phyloP scores from a whole-genome alignment of 768 basidiomycete genomes.

The Epithele typhae region DNA sequence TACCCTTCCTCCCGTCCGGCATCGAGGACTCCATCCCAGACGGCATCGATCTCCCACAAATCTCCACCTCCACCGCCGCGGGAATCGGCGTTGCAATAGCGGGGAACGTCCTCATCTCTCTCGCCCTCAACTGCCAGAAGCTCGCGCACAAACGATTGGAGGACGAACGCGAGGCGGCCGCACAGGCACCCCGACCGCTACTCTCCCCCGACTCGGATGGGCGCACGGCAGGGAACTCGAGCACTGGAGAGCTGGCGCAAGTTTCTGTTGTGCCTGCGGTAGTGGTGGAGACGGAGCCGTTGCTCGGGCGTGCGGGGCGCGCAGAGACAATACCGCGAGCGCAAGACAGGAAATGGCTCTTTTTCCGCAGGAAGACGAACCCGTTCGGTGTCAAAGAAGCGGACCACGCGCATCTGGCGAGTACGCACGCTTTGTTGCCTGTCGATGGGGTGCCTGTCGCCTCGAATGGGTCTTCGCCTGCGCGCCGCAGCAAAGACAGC shows the following conservation, averaged over 20 bases:
- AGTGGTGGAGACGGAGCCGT: constrained; percentile 17
- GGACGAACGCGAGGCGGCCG: constrained; percentile 21
- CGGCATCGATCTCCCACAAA: constrained; percentile 44
- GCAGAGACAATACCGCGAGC: neutral
- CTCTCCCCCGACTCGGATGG: constrained; percentile 2
- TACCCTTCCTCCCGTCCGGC: constrained; percentile 2
- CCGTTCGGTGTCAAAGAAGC: constrained; percentile 4
- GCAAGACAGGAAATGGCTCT: constrained; percentile 7
- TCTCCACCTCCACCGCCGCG: constrained; percentile 54
- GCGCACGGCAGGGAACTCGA: too few species aligned
- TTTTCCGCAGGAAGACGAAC: constrained; percentile 7
- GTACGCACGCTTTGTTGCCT: constrained; percentile 16
- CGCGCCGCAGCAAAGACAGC: too few species aligned
- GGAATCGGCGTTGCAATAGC: constrained; percentile 81
- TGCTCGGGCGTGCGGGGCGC: constrained; percentile 5
- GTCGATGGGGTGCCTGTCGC: constrained; percentile 11
- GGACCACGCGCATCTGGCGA: constrained; percentile 12
- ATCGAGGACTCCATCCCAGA: constrained; percentile 9
- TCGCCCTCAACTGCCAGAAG: constrained; percentile 92
- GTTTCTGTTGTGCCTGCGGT: constrained; percentile 3
- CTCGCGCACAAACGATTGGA: constrained; percentile 77
- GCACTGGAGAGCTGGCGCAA: too few species aligned
- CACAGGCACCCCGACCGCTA: constrained; percentile 1
- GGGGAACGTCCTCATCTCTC: constrained; percentile 85
- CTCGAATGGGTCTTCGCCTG: neutral